These are phyloP conservation scores for Wickerhamomyces queroliae DNA, from an alignment of 805 yeast genomes.

Conservation along the genomic window DNA sequence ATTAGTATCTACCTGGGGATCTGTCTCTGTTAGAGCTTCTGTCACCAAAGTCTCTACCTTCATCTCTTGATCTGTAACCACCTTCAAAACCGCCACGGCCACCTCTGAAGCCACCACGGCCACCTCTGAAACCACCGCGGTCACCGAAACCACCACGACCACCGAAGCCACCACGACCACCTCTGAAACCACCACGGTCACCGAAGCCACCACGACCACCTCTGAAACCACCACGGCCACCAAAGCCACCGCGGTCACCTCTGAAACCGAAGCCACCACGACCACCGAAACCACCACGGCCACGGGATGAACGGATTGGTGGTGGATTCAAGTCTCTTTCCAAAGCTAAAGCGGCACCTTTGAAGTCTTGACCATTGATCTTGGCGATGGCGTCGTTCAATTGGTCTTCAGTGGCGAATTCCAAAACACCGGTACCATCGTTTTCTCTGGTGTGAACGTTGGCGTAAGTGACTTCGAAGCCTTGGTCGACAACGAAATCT, in stretches of 20 bases:
- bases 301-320: constrained; percentile 40
- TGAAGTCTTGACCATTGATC: constrained; percentile 65
- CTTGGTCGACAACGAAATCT: constrained; percentile 82
- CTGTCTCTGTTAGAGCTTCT: constrained; percentile 56
- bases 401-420: constrained; percentile 59
- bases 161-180: constrained; percentile 36
- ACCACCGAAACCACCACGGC: constrained; percentile 35
- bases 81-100: constrained; percentile 33
- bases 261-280: constrained; percentile 30
- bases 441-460: constrained; percentile 39
- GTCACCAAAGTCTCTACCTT: constrained; percentile 25
- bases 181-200: constrained; percentile 37
- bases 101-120: constrained; percentile 23
- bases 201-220: constrained; percentile 42
- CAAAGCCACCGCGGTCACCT: constrained; percentile 33
- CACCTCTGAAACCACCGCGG: constrained; percentile 9
- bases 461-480: constrained; percentile 56
- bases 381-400: constrained; percentile 69
- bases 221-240: constrained; percentile 33
- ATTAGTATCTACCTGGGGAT: constrained; percentile 69
- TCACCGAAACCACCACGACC: constrained; percentile 31
- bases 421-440: constrained; percentile 41
- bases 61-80: constrained; percentile 28
- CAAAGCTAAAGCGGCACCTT: constrained; percentile 62
- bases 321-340: constrained; percentile 69